Evolutionary conservation across 208 protist genomes (phyloP).

Genomic region (Leishmania braziliensis): DNA sequence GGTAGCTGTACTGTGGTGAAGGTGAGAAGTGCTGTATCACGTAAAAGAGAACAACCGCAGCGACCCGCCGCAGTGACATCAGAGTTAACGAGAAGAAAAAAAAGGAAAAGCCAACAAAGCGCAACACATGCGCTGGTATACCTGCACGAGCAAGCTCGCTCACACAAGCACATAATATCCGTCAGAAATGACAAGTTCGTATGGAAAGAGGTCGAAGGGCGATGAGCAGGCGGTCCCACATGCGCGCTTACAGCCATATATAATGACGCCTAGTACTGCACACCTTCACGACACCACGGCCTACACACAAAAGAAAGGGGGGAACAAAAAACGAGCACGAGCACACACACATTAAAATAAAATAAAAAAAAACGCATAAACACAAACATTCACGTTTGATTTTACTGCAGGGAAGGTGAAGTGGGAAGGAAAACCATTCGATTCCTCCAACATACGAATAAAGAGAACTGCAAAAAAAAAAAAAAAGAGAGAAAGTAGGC

Average conservation of each 20-base stretch:
- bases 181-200: background rate
- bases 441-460: background rate
- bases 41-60: background rate
- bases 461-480: background rate
- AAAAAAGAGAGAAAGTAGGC: background rate
- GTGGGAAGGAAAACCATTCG: background rate
- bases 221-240: background rate
- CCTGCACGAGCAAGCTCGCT: too few relatives aligned
- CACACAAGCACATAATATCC: background rate
- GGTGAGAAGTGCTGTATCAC: background rate
- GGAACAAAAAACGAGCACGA: background rate
- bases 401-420: background rate
- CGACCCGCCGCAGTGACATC: background rate
- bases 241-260: background rate
- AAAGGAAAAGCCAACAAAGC: background rate
- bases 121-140: background rate
- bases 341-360: too few relatives aligned
- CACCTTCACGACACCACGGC: background rate
- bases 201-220: background rate
- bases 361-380: background rate
- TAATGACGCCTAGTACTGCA: background rate
- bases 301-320: background rate
- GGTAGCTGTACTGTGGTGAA: background rate
- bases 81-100: background rate
- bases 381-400: background rate